Percentiles rank a stretch among this genome's conserved stretches.
Evolutionary conservation across 208 protist genomes (phyloP).

Genomic region (Wallacemonas sp.): DNA sequence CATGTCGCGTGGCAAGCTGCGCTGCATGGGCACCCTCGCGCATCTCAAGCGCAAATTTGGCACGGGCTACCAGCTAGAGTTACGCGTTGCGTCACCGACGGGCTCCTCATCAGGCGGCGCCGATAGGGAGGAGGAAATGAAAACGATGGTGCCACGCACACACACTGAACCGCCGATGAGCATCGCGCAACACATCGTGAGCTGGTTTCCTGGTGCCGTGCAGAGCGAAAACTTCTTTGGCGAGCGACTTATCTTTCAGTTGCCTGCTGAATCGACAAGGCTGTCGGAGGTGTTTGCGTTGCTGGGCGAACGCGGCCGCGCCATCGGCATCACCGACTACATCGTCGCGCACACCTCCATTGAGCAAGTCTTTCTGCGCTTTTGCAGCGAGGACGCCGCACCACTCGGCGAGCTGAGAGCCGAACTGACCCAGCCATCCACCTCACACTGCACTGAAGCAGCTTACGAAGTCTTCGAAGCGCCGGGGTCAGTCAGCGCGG

Average conservation of each 20-base stretch:
- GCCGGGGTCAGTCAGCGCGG: no score
- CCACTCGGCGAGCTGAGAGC: no score
- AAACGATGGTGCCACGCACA: neutral
- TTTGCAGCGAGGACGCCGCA: constrained; percentile 24
- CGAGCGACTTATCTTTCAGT: constrained; percentile 13
- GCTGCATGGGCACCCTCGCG: constrained; percentile 77
- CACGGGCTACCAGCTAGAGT: constrained; percentile 58
- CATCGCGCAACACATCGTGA: neutral
- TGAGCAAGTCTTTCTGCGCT: constrained; percentile 68
- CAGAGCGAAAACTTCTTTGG: constrained; percentile 35
- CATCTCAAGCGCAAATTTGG: constrained; percentile 87
- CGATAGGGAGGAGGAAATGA: constrained; percentile 33
- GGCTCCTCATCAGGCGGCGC: neutral
- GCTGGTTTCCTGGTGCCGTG: constrained; percentile 62
- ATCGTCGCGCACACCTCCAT: constrained; percentile 66
- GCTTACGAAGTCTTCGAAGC: no score
- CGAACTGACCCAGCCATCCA: no score
- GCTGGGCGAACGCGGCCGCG: constrained; percentile 2
- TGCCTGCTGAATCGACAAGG: neutral
- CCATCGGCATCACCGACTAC: constrained; percentile 61
- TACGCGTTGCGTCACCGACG: constrained; percentile 30
- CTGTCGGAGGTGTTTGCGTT: constrained; percentile 4
- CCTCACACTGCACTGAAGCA: no score
- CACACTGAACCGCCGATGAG: neutral
- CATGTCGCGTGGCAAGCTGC: constrained; percentile 85